phyloP scores from a whole-genome alignment of 2,329 filamentous ascomycete genomes.

The Uncinocarpus reesii region DNA sequence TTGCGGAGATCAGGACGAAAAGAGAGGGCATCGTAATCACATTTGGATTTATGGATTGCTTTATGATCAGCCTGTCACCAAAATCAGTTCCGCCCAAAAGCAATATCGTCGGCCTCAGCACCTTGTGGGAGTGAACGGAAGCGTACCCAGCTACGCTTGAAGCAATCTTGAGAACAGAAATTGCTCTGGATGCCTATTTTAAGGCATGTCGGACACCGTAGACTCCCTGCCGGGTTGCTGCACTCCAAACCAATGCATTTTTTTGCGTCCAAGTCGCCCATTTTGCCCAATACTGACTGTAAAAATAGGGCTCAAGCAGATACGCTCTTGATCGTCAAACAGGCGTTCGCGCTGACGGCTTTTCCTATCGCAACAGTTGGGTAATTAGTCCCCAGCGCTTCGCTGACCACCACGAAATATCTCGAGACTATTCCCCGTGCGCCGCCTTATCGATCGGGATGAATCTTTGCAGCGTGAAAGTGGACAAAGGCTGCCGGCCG shows the following conservation, averaged over 20 bases:
- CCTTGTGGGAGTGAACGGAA: slow-evolving; percentile 23
- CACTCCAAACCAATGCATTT: slow-evolving; percentile 73
- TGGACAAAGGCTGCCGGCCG: no score
- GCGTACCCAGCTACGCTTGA: slow-evolving; percentile 93
- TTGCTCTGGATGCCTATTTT: slow-evolving; percentile 84
- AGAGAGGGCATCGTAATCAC: slow-evolving; percentile 33
- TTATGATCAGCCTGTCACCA: slow-evolving; percentile 65
- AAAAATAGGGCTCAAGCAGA: no score
- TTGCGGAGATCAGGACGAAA: slow-evolving; percentile 50
- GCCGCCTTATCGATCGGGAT: no score
- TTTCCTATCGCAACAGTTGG: no score
- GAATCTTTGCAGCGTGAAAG: no score
- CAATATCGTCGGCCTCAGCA: slow-evolving; percentile 16
- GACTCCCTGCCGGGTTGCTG: slow-evolving; percentile 68
- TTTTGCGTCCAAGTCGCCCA: slow-evolving; percentile 1
- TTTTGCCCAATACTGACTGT: neutral
- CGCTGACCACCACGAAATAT: no score
- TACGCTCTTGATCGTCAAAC: no score
- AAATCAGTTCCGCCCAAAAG: slow-evolving; percentile 2
- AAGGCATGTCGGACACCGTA: slow-evolving; percentile 92
- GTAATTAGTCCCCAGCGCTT: no score
- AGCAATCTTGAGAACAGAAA: slow-evolving; percentile 98
- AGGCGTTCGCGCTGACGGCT: no score
- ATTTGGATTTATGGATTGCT: slow-evolving; percentile 68
- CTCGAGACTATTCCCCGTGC: no score